phyloP scores from a whole-genome alignment of 106 monocot species.

The Triglochin maritima region DNA sequence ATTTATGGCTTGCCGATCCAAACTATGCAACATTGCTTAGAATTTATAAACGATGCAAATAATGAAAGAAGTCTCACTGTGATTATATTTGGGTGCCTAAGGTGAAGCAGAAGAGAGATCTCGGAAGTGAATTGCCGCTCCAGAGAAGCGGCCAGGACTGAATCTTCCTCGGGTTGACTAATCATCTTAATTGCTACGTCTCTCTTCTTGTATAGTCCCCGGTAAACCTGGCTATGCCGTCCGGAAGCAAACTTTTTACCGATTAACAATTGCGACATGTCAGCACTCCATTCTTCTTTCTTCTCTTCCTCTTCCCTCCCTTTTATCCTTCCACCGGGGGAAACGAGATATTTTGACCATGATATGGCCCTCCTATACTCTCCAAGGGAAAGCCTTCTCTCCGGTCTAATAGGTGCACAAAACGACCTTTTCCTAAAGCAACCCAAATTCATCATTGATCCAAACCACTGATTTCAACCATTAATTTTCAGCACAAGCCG shows the following conservation, averaged over 20 bases:
- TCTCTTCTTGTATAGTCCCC: constrained; percentile 62
- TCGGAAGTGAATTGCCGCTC: constrained; percentile 85
- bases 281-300: constrained; percentile 79
- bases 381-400: constrained; percentile 56
- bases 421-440: constrained; percentile 32
- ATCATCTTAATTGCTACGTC: constrained; percentile 90
- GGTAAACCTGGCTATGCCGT: constrained; percentile 78
- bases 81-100: constrained; percentile 83
- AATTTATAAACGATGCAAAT: background rate
- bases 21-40: too few relatives aligned
- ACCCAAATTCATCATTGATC: constrained; percentile 40
- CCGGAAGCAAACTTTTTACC: constrained; percentile 82
- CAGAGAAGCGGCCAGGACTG: constrained; percentile 30
- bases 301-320: constrained; percentile 46
- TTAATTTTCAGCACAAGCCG: background rate
- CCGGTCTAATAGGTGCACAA: constrained; percentile 2
- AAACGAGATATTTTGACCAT: constrained; percentile 89
- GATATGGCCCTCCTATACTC: constrained; percentile 76
- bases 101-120: constrained; percentile 51
- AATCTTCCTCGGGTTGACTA: constrained; percentile 90
- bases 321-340: constrained; percentile 62
- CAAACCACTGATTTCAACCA: constrained; percentile 1
- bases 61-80: constrained; percentile 26
- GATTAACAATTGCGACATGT: constrained; percentile 80
- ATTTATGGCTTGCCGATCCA: too few relatives aligned